Base-by-base conservation (phyloP, 805 yeast genomes). In the Saturnispora halmiae region DNA sequence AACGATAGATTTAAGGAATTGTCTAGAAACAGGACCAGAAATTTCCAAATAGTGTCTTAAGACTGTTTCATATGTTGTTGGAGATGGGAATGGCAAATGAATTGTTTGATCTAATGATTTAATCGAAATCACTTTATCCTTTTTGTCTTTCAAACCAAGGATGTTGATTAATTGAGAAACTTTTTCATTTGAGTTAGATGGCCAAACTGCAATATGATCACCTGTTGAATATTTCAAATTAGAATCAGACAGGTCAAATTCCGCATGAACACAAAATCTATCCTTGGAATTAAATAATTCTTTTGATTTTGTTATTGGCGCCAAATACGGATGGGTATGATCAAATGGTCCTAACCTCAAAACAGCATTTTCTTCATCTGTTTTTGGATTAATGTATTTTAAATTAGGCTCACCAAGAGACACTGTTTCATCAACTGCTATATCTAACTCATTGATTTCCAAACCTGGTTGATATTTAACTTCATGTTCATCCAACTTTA, bases 131-230 rank as follows among this genome's bases (percentile, higher is more conserved):
- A 88, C 67, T 7, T 55, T 53, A 31, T 75, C 65, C 34, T 66
- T 60, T 50, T 70, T 47, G 86, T 63, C 64, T 15, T 57, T 53
- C 44, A 87, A 66, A 21, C 73, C 79, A 46, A 87, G 74, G 3
- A 81, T 76, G 37, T 64, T 50, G 41, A 81, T 60, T 53, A 88
- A 82, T 32, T 67, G 62, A 6, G 67, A 68, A 24, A 87, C 79
- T 50, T 82, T 78, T 52, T 73, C 80, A 48, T 72, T 63, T 3
- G 85, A 64, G 62, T 90, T 90, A 18, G 84, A 79, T 25, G 96
- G 86, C 84, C 94, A 83, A 37, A 90, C 66, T 14, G 94, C 96
- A 43, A 90, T 64, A 62, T 90, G 96, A 59, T 90, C 97, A 56
- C 97, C 97, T 3, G 96, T 85, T 36, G 85, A 67, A 60, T 88